Evolutionary conservation across 2,329 filamentous ascomycete species (phyloP), one percentile per base, ranked within the genome.

Genomic region (Cladophialophora immunda): DNA sequence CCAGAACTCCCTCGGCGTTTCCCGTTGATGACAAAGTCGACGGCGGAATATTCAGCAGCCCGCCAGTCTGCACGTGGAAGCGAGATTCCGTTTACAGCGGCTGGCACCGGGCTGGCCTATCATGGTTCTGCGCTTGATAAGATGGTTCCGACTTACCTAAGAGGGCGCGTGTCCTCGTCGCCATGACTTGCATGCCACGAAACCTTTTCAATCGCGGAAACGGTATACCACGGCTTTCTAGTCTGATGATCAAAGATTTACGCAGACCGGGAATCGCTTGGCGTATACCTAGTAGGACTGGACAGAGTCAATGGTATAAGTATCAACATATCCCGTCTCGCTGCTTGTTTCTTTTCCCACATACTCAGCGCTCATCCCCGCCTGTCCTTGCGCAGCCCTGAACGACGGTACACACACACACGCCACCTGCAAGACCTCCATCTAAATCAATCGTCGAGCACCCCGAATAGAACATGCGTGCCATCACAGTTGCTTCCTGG

Each of bases 401-500:
- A 25, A n/a, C n/a, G 1, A 13, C 45, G 45, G 25, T n/a, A n/a
- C n/a, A n/a, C n/a, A n/a, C n/a, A n/a, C n/a, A 50, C 19, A 19
- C 3, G 38, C 38, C 38, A 19, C 5, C 38, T 19, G 5, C 38
- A 45, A 45, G 4, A 19, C 4, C 3, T 19, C 17, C 4, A 19
- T 45, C 38, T 19, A 45, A 4, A 45, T 4, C 45, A 50, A 22
- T 1, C 8, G 19, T 2, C 45, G 9, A 50, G 45, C 45, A 22
- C 13, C 45, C 38, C 7, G 19, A 13, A 1, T 13, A 50, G 45
- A 50, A 50, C 15, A 72, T 72, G 68, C 64, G 67, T 34, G 69
- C 71, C 19, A 66, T 72, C 52, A 61, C 60, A 8, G 60, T 71
- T 47, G 19, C 68, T 30, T 62, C 67, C 41, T 72, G 71, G 71